phyloP scores from a whole-genome alignment of 805 yeast species.

The Saccharomycopsis vini region DNA sequence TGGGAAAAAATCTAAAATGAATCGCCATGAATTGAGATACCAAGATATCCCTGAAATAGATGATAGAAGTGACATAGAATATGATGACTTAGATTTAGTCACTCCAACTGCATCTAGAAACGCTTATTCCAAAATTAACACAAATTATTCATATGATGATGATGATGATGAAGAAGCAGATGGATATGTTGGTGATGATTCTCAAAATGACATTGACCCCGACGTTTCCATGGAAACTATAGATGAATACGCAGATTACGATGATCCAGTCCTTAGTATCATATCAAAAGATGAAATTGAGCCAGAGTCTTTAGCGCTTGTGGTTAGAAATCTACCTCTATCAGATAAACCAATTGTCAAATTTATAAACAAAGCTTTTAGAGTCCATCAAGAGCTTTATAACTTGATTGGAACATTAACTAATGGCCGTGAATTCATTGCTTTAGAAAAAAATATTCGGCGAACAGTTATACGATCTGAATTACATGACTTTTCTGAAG shows the following conservation, averaged over 20 bases:
- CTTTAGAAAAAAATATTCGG: constrained; percentile 15
- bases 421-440: constrained; percentile 17
- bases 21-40: neutral
- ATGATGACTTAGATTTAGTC: neutral
- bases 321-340: constrained; percentile 14
- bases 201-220: neutral
- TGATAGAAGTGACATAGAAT: neutral
- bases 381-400: constrained; percentile 6
- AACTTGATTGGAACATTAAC: constrained; percentile 2
- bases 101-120: neutral
- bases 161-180: neutral
- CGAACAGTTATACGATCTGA: neutral
- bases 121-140: neutral
- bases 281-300: constrained; percentile 12
- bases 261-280: constrained; percentile 16
- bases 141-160: neutral
- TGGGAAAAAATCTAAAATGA: neutral
- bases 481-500: neutral
- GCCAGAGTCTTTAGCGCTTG: constrained; percentile 10
- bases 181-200: neutral
- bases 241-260: constrained; percentile 7
- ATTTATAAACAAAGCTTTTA: constrained; percentile 16
- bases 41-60: neutral
- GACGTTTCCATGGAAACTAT: neutral
- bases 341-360: constrained; percentile 18